Evolutionary conservation across 2,329 filamentous ascomycete species (phyloP).

Genomic region (Scytalidium sp.): DNA sequence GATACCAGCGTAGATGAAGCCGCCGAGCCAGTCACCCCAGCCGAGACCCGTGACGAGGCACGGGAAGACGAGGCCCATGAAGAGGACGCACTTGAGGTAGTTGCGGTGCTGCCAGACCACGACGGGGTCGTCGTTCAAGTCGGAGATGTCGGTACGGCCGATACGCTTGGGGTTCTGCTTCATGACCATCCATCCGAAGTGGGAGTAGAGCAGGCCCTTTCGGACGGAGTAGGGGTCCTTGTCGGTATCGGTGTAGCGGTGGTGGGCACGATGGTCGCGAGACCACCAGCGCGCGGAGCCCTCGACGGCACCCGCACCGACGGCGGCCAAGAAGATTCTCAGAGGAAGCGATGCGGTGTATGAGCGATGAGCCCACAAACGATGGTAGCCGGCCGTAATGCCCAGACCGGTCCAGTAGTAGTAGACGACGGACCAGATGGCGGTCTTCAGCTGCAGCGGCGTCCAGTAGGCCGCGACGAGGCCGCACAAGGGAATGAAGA

Average conservation of each 20-base stretch:
- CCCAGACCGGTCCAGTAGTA: conserved; percentile 83
- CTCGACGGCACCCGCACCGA: conserved; percentile 80
- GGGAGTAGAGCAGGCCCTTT: conserved; percentile 81
- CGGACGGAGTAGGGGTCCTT: conserved; percentile 90
- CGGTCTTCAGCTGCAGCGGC: conserved; percentile 68
- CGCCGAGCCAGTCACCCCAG: conserved; percentile 80
- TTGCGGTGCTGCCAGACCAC: conserved; percentile 87
- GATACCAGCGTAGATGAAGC: conserved; percentile 82
- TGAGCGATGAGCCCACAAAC: conserved; percentile 82
- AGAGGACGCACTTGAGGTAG: conserved; percentile 76
- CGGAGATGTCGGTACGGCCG: conserved; percentile 83
- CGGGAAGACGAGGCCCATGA: conserved; percentile 76
- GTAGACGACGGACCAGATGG: conserved; percentile 70
- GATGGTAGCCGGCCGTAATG: conserved; percentile 76
- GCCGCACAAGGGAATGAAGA: conserved; percentile 73
- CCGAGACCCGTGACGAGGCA: conserved; percentile 71
- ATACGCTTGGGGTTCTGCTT: conserved; percentile 91
- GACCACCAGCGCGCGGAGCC: conserved; percentile 90
- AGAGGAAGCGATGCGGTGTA: conserved; percentile 76
- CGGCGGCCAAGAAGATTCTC: conserved; percentile 77
- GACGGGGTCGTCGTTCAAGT: conserved; percentile 81
- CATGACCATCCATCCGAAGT: conserved; percentile 89
- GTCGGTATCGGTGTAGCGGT: conserved; percentile 88
- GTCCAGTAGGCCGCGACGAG: conserved; percentile 76
- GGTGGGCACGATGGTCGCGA: conserved; percentile 80